These are phyloP conservation scores for Erigeron philadelphicus DNA, from an alignment of 140 eudicot genomes.

Conservation along the genomic window DNA sequence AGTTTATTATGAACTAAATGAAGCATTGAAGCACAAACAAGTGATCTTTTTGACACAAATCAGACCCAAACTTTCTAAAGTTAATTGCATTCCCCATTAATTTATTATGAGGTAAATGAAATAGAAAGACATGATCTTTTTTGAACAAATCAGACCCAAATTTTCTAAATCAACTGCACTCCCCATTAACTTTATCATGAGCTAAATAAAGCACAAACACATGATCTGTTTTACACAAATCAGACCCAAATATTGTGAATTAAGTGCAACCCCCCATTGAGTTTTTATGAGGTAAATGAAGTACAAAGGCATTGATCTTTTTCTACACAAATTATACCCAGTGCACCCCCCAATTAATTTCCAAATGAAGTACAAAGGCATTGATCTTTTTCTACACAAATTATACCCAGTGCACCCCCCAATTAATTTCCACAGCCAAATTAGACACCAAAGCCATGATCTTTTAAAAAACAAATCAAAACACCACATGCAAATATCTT, in stretches of 20 bases:
- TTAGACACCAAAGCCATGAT: conserved; percentile 21
- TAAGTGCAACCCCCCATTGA: conserved; percentile 12
- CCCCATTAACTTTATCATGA: too few species aligned
- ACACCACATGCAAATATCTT: conserved; percentile 34
- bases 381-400: conserved; percentile 9
- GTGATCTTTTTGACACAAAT: too few species aligned
- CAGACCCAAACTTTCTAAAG: too few species aligned
- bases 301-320: conserved; percentile 17
- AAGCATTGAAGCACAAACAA: too few species aligned
- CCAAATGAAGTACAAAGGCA: conserved; percentile 18
- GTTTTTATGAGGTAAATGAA: conserved; percentile 11
- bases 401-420: conserved; percentile 20
- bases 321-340: conserved; percentile 17
- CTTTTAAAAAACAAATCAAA: conserved; percentile 21
- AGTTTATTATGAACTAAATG: neutral
- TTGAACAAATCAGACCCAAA: too few species aligned
- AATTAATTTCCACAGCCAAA: conserved; percentile 19
- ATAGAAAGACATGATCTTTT: too few species aligned
- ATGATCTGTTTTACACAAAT: neutral
- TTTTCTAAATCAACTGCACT: too few species aligned
- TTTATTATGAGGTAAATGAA: too few species aligned
- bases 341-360: conserved; percentile 14
- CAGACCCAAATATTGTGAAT: neutral
- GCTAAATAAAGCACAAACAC: too few species aligned
- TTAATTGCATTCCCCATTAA: too few species aligned